A percentile compares a stretch with the other conserved stretches of the same genome.
phyloP scores from a whole-genome alignment of 495 filamentous ascomycete genomes.

The Penicillium flavigenum region DNA sequence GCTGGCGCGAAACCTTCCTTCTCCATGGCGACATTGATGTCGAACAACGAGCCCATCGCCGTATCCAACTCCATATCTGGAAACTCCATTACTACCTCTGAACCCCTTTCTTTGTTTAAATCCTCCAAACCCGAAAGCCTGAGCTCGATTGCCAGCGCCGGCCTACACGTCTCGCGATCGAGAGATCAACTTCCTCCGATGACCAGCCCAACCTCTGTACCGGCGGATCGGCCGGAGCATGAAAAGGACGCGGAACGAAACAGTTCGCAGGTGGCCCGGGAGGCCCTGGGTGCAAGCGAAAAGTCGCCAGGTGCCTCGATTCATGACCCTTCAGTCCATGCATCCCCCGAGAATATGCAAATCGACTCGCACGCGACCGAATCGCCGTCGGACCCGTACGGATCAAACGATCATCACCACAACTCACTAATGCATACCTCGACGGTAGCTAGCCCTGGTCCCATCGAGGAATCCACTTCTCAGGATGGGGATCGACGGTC shows the following conservation, averaged over 20 bases:
- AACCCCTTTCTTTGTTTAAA: conserved; percentile 39
- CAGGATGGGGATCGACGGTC: conserved; percentile 46
- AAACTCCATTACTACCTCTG: conserved; percentile 33
- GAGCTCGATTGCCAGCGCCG: conserved; percentile 48
- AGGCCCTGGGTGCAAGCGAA: conserved; percentile 46
- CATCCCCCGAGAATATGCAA: conserved; percentile 47
- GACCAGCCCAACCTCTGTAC: conserved; percentile 28
- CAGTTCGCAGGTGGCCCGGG: conserved; percentile 46
- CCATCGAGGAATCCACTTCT: conserved; percentile 45
- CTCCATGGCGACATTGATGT: conserved; percentile 52
- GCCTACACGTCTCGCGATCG: conserved; percentile 46
- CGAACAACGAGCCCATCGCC: conserved; percentile 44
- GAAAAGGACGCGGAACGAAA: conserved; percentile 41
- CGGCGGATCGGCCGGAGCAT: conserved; percentile 39
- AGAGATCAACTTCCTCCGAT: conserved; percentile 35
- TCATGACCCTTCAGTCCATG: conserved; percentile 31
- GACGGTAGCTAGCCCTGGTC: conserved; percentile 49
- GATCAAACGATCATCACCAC: conserved; percentile 31
- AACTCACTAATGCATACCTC: conserved; percentile 40
- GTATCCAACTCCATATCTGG: conserved; percentile 40
- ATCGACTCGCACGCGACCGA: conserved; percentile 40
- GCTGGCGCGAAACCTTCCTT: conserved; percentile 36
- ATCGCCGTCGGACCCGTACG: conserved; percentile 34
- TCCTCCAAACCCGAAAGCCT: conserved; percentile 43
- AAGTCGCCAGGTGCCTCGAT: conserved; percentile 34